Evolutionary conservation across 768 basidiomycete genomes (phyloP).

Genomic region (Leccinum olivaceopallidum): DNA sequence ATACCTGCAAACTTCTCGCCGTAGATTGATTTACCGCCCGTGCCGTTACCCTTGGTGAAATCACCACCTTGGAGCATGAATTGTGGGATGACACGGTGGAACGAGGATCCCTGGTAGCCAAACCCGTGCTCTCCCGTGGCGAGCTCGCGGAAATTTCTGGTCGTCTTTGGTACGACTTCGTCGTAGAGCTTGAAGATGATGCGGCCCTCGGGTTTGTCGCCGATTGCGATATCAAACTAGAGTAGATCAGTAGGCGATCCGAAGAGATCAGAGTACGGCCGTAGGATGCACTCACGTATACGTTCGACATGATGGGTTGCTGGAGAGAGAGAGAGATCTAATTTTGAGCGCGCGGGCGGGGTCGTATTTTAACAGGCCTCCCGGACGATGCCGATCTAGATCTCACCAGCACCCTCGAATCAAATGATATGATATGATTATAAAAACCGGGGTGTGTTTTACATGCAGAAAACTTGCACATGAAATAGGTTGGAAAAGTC

Average conservation of each 20-base stretch:
- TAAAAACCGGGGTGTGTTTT: conserved; percentile 5
- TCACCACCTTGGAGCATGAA: conserved; percentile 95
- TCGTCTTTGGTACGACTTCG: conserved; percentile 70
- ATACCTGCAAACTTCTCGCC: conserved; percentile 53
- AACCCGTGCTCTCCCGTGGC: conserved; percentile 73
- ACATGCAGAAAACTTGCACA: background rate
- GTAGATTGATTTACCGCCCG: conserved; percentile 81
- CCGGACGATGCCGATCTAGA: conserved; percentile 18
- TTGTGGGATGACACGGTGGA: conserved; percentile 83
- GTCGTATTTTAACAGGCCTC: conserved; percentile 8
- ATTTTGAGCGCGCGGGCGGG: background rate
- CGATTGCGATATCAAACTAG: conserved; percentile 69
- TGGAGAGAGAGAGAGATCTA: background rate
- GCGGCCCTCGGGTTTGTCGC: conserved; percentile 43
- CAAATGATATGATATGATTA: background rate
- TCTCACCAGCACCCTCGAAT: conserved; percentile 6
- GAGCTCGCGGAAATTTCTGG: conserved; percentile 87
- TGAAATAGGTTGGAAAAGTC: background rate
- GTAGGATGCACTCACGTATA: conserved; percentile 11
- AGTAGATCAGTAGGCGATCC: conserved; percentile 3
- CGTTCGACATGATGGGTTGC: conserved; percentile 24
- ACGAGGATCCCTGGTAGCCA: conserved; percentile 65
- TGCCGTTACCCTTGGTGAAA: conserved; percentile 69
- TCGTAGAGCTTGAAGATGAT: conserved; percentile 89
- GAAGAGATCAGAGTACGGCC: background rate